Conservation (phyloP, 345 rosid species). For the Abelmoschus esculentus region DNA sequence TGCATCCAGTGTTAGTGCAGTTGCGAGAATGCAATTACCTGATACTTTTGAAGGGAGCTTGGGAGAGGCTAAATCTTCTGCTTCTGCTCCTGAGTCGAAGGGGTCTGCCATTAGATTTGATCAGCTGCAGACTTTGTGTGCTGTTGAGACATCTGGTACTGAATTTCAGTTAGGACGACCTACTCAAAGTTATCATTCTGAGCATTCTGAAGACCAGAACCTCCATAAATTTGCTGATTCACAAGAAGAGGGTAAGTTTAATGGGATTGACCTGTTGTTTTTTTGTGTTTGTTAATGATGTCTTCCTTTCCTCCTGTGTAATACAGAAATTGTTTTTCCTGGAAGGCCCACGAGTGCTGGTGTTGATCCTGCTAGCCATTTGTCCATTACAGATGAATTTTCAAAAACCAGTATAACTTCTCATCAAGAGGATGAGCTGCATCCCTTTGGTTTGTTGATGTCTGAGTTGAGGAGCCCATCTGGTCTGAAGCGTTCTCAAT, state of each 20-base stretch:
- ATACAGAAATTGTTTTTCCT: conserved; percentile 44
- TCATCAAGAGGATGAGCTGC: conserved; percentile 44
- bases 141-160: conserved; percentile 13
- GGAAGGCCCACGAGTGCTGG: conserved; percentile 35
- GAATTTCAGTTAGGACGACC: conserved; percentile 15
- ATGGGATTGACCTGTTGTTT: conserved; percentile 4
- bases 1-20: background rate
- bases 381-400: conserved; percentile 27
- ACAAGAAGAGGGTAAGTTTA: conserved; percentile 41
- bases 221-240: conserved; percentile 26
- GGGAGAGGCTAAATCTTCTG: background rate
- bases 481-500: conserved; percentile 23
- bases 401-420: conserved; percentile 19
- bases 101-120: conserved; percentile 10
- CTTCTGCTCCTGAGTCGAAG: conserved; percentile 15
- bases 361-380: conserved; percentile 21
- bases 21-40: conserved; percentile 7
- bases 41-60: conserved; percentile 14
- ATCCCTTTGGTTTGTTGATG: conserved; percentile 58
- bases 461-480: conserved; percentile 46
- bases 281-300: conserved; percentile 12
- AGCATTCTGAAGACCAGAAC: conserved; percentile 19
- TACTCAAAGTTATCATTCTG: conserved; percentile 11
- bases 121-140: conserved; percentile 17
- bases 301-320: conserved; percentile 6